A percentile compares a stretch with the other conserved stretches of the same genome.
phyloP scores from a whole-genome alignment of 345 rosid species.

The Populus euphratica region DNA sequence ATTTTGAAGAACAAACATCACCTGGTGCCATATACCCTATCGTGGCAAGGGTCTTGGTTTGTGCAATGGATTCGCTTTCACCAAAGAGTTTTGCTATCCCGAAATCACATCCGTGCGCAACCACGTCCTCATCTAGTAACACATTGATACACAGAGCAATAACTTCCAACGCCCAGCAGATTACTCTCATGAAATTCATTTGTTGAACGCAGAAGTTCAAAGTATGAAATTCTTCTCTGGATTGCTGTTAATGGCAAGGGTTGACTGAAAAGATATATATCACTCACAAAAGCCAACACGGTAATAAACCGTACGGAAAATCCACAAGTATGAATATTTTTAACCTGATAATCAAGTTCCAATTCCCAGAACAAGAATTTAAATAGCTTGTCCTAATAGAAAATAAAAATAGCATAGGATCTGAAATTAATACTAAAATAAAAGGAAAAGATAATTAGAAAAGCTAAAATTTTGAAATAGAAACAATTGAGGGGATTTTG shows the following conservation, averaged over 20 bases:
- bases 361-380: too few relatives aligned
- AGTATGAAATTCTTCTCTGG: conserved; percentile 1
- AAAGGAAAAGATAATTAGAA: too few relatives aligned
- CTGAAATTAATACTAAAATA: too few relatives aligned
- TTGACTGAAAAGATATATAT: background rate
- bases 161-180: background rate
- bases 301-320: too few relatives aligned
- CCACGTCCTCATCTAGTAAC: background rate
- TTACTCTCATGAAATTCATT: conserved; percentile 12
- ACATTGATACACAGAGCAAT: background rate
- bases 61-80: background rate
- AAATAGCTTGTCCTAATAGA: too few relatives aligned
- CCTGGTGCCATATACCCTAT: background rate
- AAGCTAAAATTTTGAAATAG: too few relatives aligned
- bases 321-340: too few relatives aligned
- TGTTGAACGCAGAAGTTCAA: conserved; percentile 7
- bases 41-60: background rate
- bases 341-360: too few relatives aligned
- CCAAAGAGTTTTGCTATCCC: background rate
- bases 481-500: too few relatives aligned
- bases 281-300: too few relatives aligned
- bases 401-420: too few relatives aligned
- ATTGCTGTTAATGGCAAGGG: background rate
- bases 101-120: background rate
- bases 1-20: background rate